A percentile compares a stretch with the other conserved stretches of the same genome.
Evolutionary conservation across 768 basidiomycete genomes (phyloP).

Genomic region (Daedaleopsis nitida): DNA sequence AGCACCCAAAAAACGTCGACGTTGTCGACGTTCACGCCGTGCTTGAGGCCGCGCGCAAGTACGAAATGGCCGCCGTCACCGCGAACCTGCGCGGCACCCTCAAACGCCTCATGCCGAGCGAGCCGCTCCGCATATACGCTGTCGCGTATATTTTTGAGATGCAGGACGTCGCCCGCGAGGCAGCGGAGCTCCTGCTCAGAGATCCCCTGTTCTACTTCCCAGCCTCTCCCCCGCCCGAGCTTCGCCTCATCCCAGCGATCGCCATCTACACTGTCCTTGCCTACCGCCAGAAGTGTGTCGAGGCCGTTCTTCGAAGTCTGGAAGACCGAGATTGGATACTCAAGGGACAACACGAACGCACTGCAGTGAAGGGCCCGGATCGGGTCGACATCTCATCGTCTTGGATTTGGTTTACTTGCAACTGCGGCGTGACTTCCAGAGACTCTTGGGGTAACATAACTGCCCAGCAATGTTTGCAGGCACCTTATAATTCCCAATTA

Average conservation of each 20-base stretch:
- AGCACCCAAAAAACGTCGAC: neutral
- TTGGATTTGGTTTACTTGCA: conserved; percentile 7
- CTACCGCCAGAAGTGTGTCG: conserved; percentile 3
- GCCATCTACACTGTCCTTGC: neutral
- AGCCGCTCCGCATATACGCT: conserved; percentile 18
- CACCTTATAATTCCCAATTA: too few relatives aligned
- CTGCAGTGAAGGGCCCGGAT: neutral
- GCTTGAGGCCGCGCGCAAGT: conserved; percentile 22
- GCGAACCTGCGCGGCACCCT: neutral
- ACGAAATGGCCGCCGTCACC: conserved; percentile 20
- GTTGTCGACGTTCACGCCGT: conserved; percentile 2
- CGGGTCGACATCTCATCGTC: neutral
- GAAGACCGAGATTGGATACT: neutral
- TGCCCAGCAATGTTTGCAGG: too few relatives aligned
- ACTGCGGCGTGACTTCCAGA: neutral
- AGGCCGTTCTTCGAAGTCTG: neutral
- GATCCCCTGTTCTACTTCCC: neutral
- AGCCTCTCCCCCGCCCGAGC: conserved; percentile 2
- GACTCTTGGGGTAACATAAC: too few relatives aligned
- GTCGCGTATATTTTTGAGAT: conserved; percentile 10
- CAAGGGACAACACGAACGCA: neutral
- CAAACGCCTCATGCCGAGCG: neutral
- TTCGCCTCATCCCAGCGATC: neutral
- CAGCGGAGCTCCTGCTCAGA: conserved; percentile 2
- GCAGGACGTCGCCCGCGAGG: conserved; percentile 1